Base-by-base conservation (phyloP, 2,329 filamentous ascomycete species). In the Cordyceps fumosorosea region DNA sequence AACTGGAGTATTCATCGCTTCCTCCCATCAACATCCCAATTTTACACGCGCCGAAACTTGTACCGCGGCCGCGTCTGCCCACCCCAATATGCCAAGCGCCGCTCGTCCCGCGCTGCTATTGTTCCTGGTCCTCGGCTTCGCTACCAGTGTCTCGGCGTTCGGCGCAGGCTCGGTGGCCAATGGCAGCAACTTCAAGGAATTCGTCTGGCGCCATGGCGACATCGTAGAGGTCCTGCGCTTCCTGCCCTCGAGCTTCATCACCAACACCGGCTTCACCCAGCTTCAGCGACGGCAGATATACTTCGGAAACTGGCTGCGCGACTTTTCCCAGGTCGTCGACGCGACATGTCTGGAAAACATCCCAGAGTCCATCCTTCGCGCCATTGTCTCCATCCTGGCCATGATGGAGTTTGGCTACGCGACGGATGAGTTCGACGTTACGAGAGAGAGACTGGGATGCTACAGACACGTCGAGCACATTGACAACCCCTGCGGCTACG, bases 371-470 rank as follows among this genome's bases (percentile, higher is more conserved):
- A 66, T 69, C 6, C 65, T 72, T 4, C 65, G 70, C 29, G 69
- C 70, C 55, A 69, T 72, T 10, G 69, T 72, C 20, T 69, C 69
- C 55, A 68, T 72, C 20, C 42, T 72, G 60, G 69, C 67, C 56
- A 70, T 72, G 53, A 60, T 72, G 58, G 70, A 73, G 51, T 73
- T 74, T 62, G 72, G 89, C 48, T 92, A 90, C 74, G 89, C 89
- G 7, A 92, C 89, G 1, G 87, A 83, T 56, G 89, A 92, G 69
- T 93, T 91, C 68, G 89, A 92, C 69, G 89, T 92, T 37, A 92
- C 89, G 1, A 82, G 88, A 20, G 89, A 91, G 63, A 81, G 89
- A 26, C 80, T 93, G 20, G 89, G 89, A 8, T 87, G 89, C 60
- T 93, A 93, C 73, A 81, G 89, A 14, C 89, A 89, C 1, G 89